Evolutionary conservation across 345 rosid genomes (phyloP).

Genomic region (Heritiera littoralis): DNA sequence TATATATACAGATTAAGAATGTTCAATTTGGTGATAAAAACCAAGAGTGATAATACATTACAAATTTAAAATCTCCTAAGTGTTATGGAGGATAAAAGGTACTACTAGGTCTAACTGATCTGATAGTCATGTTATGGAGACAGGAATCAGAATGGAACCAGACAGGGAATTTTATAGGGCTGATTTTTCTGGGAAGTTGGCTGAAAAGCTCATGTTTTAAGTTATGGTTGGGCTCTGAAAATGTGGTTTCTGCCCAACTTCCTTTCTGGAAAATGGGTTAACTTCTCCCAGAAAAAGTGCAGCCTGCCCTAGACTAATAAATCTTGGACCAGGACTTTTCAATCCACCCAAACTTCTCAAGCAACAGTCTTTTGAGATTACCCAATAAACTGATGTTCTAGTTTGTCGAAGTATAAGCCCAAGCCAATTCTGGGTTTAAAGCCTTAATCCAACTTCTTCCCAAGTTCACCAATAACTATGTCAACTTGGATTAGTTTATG

Average conservation of each 20-base stretch:
- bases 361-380: not conserved
- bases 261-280: not conserved
- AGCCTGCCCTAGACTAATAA: not conserved
- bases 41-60: no score
- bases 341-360: no score
- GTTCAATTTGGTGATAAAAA: no score
- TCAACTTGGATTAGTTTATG: not conserved
- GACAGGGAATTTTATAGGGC: not conserved
- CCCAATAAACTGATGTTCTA: not conserved
- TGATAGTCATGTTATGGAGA: no score
- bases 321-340: not conserved
- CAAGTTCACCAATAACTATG: not conserved
- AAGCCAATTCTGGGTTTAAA: no score
- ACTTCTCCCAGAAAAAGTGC: not conserved
- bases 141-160: no score
- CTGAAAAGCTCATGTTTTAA: not conserved
- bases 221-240: not conserved
- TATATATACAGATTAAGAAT: no score
- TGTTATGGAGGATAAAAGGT: no score
- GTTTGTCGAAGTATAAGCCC: no score
- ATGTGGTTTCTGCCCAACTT: no score
- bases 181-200: not conserved
- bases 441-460: not conserved
- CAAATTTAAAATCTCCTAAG: no score
- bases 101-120: no score